Evolutionary conservation across 352 stramenopile genomes (phyloP).

Genomic region (Globisporangium iwayamae): DNA sequence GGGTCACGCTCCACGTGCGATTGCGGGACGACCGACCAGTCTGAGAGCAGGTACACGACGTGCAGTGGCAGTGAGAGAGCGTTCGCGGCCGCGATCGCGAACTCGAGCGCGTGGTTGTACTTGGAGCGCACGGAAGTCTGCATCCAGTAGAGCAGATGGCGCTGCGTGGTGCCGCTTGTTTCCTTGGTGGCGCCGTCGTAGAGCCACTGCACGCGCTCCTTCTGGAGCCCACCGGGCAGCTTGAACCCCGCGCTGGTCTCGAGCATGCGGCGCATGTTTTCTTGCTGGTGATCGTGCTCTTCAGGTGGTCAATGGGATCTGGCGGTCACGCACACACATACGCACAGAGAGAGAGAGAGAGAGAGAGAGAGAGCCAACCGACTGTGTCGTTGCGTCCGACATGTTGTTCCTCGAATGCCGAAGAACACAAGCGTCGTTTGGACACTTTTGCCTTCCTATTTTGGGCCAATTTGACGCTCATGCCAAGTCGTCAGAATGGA

Average conservation of each 20-base stretch:
- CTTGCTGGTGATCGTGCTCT: not conserved
- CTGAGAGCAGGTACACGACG: slow-evolving; percentile 69
- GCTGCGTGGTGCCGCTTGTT: slow-evolving; percentile 4
- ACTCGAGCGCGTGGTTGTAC: slow-evolving; percentile 84
- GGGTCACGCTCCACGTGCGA: slow-evolving; percentile 31
- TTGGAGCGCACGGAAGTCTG: slow-evolving; percentile 78
- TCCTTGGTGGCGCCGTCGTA: slow-evolving; percentile 38
- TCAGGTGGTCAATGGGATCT: not conserved
- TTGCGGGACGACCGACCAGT: slow-evolving; percentile 38
- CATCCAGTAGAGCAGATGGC: slow-evolving; percentile 84
- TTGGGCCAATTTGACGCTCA: not conserved
- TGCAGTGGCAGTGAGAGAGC: slow-evolving; percentile 63
- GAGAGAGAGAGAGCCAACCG: no score
- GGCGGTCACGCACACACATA: not conserved
- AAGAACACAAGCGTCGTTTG: slow-evolving; percentile 12
- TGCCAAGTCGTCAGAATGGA: not conserved
- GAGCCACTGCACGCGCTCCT: slow-evolving; percentile 71
- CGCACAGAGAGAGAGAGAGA: no score
- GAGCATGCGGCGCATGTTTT: slow-evolving; percentile 41
- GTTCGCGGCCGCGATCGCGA: slow-evolving; percentile 63
- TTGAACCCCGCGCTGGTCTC: slow-evolving; percentile 33
- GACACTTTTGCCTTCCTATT: not conserved
- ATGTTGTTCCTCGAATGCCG: slow-evolving; percentile 4
- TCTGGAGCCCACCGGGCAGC: slow-evolving; percentile 59
- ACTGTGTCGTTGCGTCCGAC: not conserved